Evolutionary conservation across 225 moss, liverwort and hornwort species (phyloP).

Genomic region (Antitrichia curtipendula): DNA sequence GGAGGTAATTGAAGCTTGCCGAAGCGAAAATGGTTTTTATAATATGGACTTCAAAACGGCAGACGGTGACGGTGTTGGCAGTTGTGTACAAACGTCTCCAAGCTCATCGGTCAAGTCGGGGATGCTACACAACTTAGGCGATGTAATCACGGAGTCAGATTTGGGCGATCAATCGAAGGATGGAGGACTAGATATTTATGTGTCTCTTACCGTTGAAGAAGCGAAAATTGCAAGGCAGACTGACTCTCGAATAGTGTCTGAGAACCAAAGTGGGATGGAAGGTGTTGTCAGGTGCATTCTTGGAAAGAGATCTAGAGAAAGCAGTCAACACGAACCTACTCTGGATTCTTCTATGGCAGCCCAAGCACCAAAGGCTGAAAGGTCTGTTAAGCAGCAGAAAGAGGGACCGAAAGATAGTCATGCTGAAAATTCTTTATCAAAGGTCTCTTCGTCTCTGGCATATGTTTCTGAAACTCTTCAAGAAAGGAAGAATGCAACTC

Average conservation of each 20-base stretch:
- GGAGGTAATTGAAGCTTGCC: neutral
- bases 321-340: neutral
- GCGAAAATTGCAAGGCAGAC: neutral
- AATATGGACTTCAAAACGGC: neutral
- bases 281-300: neutral
- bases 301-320: slow-evolving; percentile 4
- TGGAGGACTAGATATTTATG: neutral
- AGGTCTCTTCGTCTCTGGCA: neutral
- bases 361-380: neutral
- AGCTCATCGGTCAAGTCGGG: neutral
- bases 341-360: neutral
- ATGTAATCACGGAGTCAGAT: neutral
- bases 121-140: neutral
- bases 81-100: neutral
- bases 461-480: neutral
- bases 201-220: slow-evolving; percentile 4
- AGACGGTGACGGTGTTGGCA: neutral
- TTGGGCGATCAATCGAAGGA: neutral
- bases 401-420: neutral
- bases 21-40: neutral
- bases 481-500: neutral
- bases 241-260: neutral
- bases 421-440: neutral
- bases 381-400: neutral
- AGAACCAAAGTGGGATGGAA: neutral